phyloP scores from a whole-genome alignment of 306 rosid genomes.

The Castanopsis chinensis region DNA sequence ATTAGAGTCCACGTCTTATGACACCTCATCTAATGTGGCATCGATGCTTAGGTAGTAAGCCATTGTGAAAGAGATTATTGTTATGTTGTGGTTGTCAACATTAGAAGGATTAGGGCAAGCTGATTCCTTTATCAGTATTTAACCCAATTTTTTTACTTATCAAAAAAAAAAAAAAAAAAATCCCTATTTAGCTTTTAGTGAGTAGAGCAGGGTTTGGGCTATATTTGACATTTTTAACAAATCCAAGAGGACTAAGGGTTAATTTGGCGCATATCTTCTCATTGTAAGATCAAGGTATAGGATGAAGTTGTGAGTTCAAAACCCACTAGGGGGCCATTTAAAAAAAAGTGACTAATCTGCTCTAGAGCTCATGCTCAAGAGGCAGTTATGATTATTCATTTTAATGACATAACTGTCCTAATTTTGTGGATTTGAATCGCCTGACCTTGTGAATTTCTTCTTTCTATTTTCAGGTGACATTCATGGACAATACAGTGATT shows the following conservation, averaged over 20 bases:
- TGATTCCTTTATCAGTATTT: not conserved
- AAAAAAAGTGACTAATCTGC: not conserved
- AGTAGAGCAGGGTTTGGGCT: not conserved
- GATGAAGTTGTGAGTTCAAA: too few species aligned
- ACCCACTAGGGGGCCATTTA: too few species aligned
- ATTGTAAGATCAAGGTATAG: too few species aligned
- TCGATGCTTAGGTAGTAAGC: not conserved
- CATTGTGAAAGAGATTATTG: not conserved
- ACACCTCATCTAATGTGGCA: not conserved
- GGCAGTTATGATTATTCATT: not conserved
- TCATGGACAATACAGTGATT: constrained; percentile 92
- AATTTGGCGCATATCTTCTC: too few species aligned
- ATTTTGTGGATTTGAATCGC: not conserved
- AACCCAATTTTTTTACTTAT: not conserved
- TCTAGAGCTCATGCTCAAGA: not conserved
- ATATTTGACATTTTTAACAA: not conserved
- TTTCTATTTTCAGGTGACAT: constrained; percentile 65
- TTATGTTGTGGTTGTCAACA: not conserved
- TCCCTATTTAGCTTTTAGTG: not conserved
- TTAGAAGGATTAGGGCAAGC: not conserved
- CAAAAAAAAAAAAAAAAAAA: not conserved
- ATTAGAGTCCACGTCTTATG: not conserved
- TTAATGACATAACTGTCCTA: not conserved
- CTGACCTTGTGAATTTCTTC: constrained; percentile 12
- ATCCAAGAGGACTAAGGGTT: not conserved